phyloP scores from a whole-genome alignment of 805 yeast genomes.

The Teunomyces atbi region DNA sequence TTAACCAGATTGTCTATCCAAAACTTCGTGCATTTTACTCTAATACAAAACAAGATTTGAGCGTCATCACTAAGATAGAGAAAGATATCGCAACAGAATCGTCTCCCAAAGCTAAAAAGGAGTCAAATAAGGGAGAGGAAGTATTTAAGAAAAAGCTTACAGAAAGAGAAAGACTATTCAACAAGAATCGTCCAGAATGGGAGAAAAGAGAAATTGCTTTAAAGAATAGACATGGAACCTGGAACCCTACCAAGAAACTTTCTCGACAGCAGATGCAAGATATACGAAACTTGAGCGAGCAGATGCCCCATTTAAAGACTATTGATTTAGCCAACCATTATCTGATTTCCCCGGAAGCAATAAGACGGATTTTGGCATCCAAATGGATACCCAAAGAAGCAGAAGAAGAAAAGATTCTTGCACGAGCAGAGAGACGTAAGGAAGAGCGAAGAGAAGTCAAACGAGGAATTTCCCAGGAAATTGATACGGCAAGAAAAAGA shows the following conservation, averaged over 20 bases:
- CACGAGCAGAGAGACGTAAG: constrained; percentile 48
- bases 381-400: constrained; percentile 67
- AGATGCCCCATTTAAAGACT: constrained; percentile 60
- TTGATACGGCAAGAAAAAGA: constrained; percentile 8
- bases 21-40: background rate
- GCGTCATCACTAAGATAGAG: background rate
- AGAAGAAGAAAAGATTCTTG: constrained; percentile 43
- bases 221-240: constrained; percentile 57
- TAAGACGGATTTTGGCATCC: constrained; percentile 74
- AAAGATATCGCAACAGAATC: background rate
- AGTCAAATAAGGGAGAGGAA: background rate
- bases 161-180: constrained; percentile 42
- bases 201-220: constrained; percentile 63
- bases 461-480: constrained; percentile 9
- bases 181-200: constrained; percentile 51
- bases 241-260: constrained; percentile 69
- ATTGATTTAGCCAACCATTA: constrained; percentile 62
- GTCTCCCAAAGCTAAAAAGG: background rate
- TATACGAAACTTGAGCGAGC: constrained; percentile 53
- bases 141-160: constrained; percentile 3
- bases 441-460: constrained; percentile 12
- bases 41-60: background rate
- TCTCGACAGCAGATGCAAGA: constrained; percentile 69
- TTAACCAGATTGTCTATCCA: background rate
- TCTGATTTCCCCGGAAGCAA: constrained; percentile 75